A percentile compares a stretch with the other conserved stretches of the same genome.
Conservation (phyloP, 176 grass and related monocot species). For the Tillandsia fasciculata region DNA sequence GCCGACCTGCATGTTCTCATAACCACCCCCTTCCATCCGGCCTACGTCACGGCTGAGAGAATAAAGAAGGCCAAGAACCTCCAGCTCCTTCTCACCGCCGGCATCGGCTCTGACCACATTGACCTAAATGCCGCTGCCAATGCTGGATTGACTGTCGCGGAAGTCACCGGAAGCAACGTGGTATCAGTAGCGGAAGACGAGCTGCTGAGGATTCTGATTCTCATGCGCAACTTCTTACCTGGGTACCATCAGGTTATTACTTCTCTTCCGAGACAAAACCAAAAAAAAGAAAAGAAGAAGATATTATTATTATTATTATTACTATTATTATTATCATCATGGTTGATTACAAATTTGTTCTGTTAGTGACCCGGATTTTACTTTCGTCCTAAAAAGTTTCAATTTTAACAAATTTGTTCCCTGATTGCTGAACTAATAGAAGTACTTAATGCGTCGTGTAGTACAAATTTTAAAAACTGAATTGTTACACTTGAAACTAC, state of each 20-base stretch:
- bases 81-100: slow-evolving; percentile 77
- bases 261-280: too few relatives aligned
- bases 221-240: slow-evolving; percentile 81
- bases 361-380: too few relatives aligned
- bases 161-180: slow-evolving; percentile 82
- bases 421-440: too few relatives aligned
- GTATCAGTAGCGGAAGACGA: slow-evolving; percentile 91
- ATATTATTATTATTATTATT: too few relatives aligned
- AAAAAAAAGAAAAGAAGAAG: too few relatives aligned
- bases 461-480: too few relatives aligned
- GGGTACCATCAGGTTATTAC: slow-evolving; percentile 57
- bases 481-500: too few relatives aligned
- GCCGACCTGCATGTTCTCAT: slow-evolving; percentile 83
- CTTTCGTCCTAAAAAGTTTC: too few relatives aligned
- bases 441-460: too few relatives aligned
- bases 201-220: slow-evolving; percentile 70
- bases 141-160: slow-evolving; percentile 76
- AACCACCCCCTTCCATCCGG: slow-evolving; percentile 92
- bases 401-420: too few relatives aligned
- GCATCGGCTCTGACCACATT: slow-evolving; percentile 86
- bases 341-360: too few relatives aligned
- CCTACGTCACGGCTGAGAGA: slow-evolving; percentile 78
- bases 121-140: slow-evolving; percentile 69
- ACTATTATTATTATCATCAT: too few relatives aligned
- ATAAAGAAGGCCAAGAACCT: slow-evolving; percentile 90